phyloP scores from a whole-genome alignment of 805 yeast species.

The Ogataea methanolica region DNA sequence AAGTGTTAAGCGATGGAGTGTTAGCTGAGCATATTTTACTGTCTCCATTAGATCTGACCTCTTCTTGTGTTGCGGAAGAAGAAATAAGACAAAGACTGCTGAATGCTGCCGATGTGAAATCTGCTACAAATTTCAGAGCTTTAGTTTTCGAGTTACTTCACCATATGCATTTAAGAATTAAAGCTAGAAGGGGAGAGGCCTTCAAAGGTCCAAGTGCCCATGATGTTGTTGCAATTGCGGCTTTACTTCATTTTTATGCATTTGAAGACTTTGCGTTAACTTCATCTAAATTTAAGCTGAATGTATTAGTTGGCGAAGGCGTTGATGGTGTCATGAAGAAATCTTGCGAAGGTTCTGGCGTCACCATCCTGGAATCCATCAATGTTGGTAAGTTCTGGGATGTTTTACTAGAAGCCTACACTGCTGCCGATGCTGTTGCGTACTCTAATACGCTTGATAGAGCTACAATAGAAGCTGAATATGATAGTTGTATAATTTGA shows the following conservation, averaged over 20 bases:
- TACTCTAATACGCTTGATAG: not conserved
- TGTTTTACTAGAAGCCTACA: conserved; percentile 34
- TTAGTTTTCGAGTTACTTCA: conserved; percentile 51
- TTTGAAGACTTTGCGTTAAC: conserved; percentile 16
- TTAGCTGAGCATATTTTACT: conserved; percentile 48
- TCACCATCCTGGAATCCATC: conserved; percentile 35
- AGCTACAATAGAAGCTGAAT: conserved; percentile 28
- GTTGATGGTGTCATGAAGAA: conserved; percentile 25
- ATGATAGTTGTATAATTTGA: not conserved
- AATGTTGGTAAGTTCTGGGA: conserved; percentile 44
- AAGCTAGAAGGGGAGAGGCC: conserved; percentile 36
- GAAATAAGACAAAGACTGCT: conserved; percentile 36
- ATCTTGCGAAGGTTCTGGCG: conserved; percentile 27
- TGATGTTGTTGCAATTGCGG: conserved; percentile 71
- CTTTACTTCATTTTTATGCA: conserved; percentile 44
- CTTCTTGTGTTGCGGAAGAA: conserved; percentile 50
- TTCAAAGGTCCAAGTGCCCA: conserved; percentile 69
- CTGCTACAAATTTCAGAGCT: conserved; percentile 42
- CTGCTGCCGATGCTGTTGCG: conserved; percentile 29
- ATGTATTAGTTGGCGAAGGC: conserved; percentile 22
- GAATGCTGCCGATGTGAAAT: conserved; percentile 26
- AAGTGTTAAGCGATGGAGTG: conserved; percentile 43
- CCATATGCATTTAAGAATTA: conserved; percentile 44
- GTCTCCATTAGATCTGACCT: conserved; percentile 68
- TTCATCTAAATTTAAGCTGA: conserved; percentile 15